Evolutionary conservation across 257 asterid species (phyloP), one percentile per base, ranked within the genome.

Genomic region (Solanum raphanifolium): DNA sequence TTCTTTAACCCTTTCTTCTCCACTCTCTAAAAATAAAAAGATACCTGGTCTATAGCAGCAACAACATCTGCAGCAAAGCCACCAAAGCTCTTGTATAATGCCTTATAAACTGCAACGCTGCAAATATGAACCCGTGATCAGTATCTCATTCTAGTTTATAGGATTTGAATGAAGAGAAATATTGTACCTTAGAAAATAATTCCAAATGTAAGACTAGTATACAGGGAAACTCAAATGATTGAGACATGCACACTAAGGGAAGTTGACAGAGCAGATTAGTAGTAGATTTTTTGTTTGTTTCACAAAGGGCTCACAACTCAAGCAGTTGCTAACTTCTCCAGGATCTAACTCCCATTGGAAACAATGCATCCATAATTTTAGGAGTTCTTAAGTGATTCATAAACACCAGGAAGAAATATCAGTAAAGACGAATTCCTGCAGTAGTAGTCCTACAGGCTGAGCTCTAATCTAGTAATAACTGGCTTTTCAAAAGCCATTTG

Each of bases 1-100:
- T 13, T 48, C 58, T 82, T 82, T 25, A 48, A 82, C 31, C 69
- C 69, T 82, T 36, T 82, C 85, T 46, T 81, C 69, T 48, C 86
- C 29, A 31, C 41, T 82, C 71, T 31, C 69, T 25, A 86, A 34
- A 15, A 35, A 5, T 36, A 5, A 55, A 55, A 75, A 72, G 25
- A 81, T 93, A 96, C 98, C 98, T 96, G 99, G 88, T 97, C 99
- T 88, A 97, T 94, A 89, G 99, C 99, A 81, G 99, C 99, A 90
- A 97, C 99, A 58, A 97, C 99, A 87, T 97, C 99, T 39, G 99
- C 99, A 87, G 99, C 99, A 87, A 97, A 97, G 89, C 99, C 99
- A 89, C 99, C 99, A 87, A 97, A 96, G 91, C 99, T 97, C 95
- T 96, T 97, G 94, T 97, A 97, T 86, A 97, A 87, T 72, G 99